phyloP scores from a whole-genome alignment of 768 basidiomycete species.

The Porphyrellus cyaneotinctus region DNA sequence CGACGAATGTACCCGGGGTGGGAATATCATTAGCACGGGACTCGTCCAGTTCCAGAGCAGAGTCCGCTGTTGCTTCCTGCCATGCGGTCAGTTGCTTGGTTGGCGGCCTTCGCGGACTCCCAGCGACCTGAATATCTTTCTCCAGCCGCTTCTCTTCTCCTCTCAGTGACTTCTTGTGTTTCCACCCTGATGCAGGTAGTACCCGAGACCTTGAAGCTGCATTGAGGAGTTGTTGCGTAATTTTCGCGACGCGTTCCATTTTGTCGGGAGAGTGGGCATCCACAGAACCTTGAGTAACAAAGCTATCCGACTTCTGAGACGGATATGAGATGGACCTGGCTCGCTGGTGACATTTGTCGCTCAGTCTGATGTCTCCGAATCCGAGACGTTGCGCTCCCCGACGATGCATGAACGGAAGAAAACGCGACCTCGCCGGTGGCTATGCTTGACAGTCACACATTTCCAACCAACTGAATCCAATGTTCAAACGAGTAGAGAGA shows the following conservation, averaged over 20 bases:
- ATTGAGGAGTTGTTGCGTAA: slow-evolving; percentile 34
- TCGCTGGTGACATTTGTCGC: slow-evolving; percentile 2
- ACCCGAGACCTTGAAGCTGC: slow-evolving; percentile 27
- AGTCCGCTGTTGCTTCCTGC: slow-evolving; percentile 19
- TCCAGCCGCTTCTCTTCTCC: slow-evolving; percentile 40
- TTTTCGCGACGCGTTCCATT: slow-evolving; percentile 7
- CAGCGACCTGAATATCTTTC: slow-evolving; percentile 15
- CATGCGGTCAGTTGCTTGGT: slow-evolving; percentile 28
- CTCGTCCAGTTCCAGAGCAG: slow-evolving; percentile 7
- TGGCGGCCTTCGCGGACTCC: slow-evolving; percentile 9
- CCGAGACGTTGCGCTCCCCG: slow-evolving; percentile 18
- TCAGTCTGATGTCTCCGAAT: slow-evolving; percentile 15
- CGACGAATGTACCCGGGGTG: slow-evolving; percentile 48
- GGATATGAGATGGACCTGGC: not conserved
- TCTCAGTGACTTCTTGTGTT: slow-evolving; percentile 32
- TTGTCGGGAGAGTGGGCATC: slow-evolving; percentile 1
- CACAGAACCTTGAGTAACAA: not conserved
- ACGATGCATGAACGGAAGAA: slow-evolving; percentile 31
- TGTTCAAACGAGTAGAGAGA: slow-evolving; percentile 81
- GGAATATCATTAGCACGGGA: slow-evolving; percentile 18
- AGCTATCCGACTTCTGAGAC: not conserved
- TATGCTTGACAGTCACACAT: slow-evolving; percentile 7
- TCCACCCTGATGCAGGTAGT: slow-evolving; percentile 34
- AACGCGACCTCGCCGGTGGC: slow-evolving; percentile 21
- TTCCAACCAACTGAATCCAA: slow-evolving; percentile 22